Evolutionary conservation across 2,329 filamentous ascomycete genomes (phyloP).

Genomic region (Aspergillus sp.): DNA sequence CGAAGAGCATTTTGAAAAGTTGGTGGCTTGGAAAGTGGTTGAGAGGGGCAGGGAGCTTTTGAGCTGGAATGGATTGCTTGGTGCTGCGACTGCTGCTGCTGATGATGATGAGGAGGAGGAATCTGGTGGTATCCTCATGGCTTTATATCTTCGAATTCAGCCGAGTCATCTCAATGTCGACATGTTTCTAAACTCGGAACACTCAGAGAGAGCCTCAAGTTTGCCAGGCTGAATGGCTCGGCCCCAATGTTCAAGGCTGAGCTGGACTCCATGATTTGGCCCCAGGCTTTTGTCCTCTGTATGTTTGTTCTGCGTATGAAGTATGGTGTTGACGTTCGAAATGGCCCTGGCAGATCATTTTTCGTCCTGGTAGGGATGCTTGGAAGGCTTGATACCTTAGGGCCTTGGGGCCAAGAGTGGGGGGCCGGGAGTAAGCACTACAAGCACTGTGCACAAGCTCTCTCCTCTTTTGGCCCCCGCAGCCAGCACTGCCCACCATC

Average conservation of each 20-base stretch:
- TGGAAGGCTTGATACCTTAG: not conserved
- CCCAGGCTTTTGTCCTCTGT: not conserved
- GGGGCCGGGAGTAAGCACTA: conserved; percentile 2
- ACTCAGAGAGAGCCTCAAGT: not conserved
- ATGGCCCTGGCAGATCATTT: not conserved
- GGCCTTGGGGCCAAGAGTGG: not conserved
- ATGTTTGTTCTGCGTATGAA: not conserved
- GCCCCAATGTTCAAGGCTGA: not conserved
- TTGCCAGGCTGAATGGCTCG: not conserved
- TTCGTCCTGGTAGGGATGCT: not conserved
- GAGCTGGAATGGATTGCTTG: not conserved
- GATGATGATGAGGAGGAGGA: conserved; percentile 2
- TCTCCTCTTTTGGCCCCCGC: not conserved
- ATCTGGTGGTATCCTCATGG: not conserved
- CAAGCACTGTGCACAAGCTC: too few relatives aligned
- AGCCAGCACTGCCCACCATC: not conserved
- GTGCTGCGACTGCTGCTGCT: not conserved
- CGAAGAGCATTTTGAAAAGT: conserved; percentile 10
- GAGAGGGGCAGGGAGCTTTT: too few relatives aligned
- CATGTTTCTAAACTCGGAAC: not conserved
- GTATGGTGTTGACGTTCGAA: not conserved
- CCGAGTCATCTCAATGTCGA: not conserved
- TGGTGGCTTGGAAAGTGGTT: too few relatives aligned
- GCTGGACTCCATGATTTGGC: conserved; percentile 1
- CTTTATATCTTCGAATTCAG: not conserved